Evolutionary conservation across 2,329 filamentous ascomycete genomes (phyloP), one percentile per base, ranked within the genome.

Genomic region (Neodidymelliopsis sp.): DNA sequence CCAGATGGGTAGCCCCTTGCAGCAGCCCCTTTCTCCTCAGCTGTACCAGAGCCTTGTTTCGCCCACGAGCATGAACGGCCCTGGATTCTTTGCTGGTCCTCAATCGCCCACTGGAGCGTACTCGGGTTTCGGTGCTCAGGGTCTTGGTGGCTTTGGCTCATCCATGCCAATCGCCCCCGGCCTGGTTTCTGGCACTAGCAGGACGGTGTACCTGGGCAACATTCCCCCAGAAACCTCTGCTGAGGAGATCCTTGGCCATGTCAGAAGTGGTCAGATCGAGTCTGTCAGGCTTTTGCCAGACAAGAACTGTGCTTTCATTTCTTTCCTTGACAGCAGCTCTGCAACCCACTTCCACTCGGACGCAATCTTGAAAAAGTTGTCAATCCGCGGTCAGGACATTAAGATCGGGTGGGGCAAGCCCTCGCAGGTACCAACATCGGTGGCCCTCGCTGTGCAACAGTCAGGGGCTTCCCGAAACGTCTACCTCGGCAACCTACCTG

Each of bases 281-380:
- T 97, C 94, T n/a, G 94, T 99, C 42, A 89, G 94, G 63, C 83
- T 99, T 59, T 81, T 99, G 45, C 91, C 93, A 18, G 94, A 99
- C 77, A 99, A 97, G 90, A 99, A 97, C 82, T 99, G 94, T 71
- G 94, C 94, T 49, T 99, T 99, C 81, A 97, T 99, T 72, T 99
- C 94, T 6, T 99, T 99, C 80, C 81, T 99, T 59, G 94, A 99
- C 70, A 91, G 92, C 66, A 96, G 92, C 78, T 97, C 94, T 22
- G 94, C 94, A 47, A 97, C 93, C 16, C 94, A 99, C 74, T 99
- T 99, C 79, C 94, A 99, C 80, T 99, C 94, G 15, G 94, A 99
- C 81, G 94, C 94, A 62, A 99, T 99, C 77, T 84, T 99, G 83
- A 99, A 99, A 82, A 99, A 97, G 82, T 85, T 99, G 71, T 92